phyloP scores from a whole-genome alignment of 2,329 filamentous ascomycete species.

The Microascus cirrosus region DNA sequence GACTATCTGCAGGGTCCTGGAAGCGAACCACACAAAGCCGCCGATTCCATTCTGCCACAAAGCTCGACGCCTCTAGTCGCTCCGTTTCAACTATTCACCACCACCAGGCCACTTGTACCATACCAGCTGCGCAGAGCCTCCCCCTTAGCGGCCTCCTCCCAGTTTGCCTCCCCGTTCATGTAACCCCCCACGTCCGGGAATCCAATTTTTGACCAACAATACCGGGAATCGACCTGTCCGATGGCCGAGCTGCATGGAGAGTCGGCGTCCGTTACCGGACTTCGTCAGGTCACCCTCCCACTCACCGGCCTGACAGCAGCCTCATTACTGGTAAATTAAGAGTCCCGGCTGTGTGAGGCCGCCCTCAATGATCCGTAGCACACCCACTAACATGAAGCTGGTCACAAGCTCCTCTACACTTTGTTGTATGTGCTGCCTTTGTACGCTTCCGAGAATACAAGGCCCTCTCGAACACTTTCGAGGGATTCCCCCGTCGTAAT shows the following conservation, averaged over 20 bases:
- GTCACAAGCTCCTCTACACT: constrained; percentile 61
- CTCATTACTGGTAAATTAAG: not conserved
- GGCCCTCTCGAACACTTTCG: constrained; percentile 67
- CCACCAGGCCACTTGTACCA: not conserved
- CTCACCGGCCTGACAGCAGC: not conserved
- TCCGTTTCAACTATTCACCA: not conserved
- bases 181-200: not conserved
- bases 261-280: not conserved
- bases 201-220: not conserved
- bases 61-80: not conserved
- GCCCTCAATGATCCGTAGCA: not conserved
- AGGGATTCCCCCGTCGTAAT: constrained; percentile 87
- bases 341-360: not conserved
- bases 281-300: not conserved
- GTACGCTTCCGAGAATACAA: constrained; percentile 69
- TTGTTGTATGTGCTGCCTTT: constrained; percentile 82
- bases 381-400: not conserved
- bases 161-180: not conserved
- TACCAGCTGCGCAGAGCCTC: not conserved
- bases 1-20: not conserved
- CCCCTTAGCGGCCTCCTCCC: not conserved
- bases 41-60: not conserved
- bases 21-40: not conserved
- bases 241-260: not conserved
- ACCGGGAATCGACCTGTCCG: not conserved